Evolutionary conservation across 768 basidiomycete species (phyloP).

Genomic region (Hydnum rufescens): DNA sequence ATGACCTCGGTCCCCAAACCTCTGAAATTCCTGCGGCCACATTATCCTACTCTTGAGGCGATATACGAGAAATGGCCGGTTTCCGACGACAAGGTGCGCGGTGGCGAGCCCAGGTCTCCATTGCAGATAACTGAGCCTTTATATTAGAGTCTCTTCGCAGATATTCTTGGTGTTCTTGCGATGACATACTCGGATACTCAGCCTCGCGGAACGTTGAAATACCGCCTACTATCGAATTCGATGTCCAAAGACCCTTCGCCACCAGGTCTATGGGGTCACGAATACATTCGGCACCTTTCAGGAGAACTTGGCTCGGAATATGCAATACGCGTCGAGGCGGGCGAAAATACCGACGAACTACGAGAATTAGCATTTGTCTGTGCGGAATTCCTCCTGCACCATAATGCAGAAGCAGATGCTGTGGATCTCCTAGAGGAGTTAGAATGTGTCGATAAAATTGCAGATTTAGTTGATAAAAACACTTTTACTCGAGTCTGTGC

Average conservation of each 20-base stretch:
- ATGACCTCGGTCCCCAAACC: slow-evolving; percentile 99
- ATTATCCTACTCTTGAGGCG: slow-evolving; percentile 70
- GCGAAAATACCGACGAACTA: slow-evolving; percentile 38
- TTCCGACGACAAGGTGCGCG: slow-evolving; percentile 57
- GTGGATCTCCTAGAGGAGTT: slow-evolving; percentile 89
- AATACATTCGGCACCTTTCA: slow-evolving; percentile 93
- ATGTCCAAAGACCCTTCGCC: slow-evolving; percentile 50
- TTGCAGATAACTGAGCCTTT: slow-evolving; percentile 1
- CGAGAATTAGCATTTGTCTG: slow-evolving; percentile 61
- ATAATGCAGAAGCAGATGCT: slow-evolving; percentile 96
- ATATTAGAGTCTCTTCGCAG: slow-evolving; percentile 84
- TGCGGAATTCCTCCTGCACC: slow-evolving; percentile 70
- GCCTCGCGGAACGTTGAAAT: slow-evolving; percentile 85
- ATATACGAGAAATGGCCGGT: slow-evolving; percentile 65
- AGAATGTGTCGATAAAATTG: slow-evolving; percentile 68
- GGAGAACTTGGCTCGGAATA: slow-evolving; percentile 94
- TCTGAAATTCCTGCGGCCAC: slow-evolving; percentile 89
- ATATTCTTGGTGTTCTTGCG: slow-evolving; percentile 91
- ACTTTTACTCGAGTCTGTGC: slow-evolving; percentile 79
- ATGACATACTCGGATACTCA: slow-evolving; percentile 99
- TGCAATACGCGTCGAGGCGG: slow-evolving; percentile 35
- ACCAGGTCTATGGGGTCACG: slow-evolving; percentile 97
- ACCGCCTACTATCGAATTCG: slow-evolving; percentile 66
- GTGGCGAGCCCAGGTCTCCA: neutral
- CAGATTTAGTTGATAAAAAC: slow-evolving; percentile 63